Base-by-base conservation (phyloP, 2,329 filamentous ascomycete genomes). In the Talaromyces verruculosus region DNA sequence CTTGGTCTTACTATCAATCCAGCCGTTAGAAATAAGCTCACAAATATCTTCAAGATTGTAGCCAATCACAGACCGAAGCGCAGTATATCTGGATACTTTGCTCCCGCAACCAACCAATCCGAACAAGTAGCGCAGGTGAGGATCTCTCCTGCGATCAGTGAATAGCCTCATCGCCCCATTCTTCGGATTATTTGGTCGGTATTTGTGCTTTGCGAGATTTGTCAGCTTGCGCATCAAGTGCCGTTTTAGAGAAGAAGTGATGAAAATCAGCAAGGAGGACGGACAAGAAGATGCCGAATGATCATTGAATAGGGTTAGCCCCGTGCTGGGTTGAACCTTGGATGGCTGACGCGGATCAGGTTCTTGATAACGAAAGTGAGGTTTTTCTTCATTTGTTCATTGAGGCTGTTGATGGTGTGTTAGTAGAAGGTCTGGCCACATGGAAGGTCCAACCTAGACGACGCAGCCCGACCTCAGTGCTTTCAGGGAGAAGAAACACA, bases 61-160 rank as follows among this genome's bases (percentile, higher is more conserved):
- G 53, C 53, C 53, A 57, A 57, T 57, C 53, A 57, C 53, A 57
- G 19, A 22, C n/a, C 19, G 53, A 37, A 57, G 33, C 53, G 53
- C 53, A 57, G 53, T 57, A 57, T 15, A 17, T 6, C 2, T 19
- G 7, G 28, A 30, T 51, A 25, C 25, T 8, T 5, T 28, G 49
- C 28, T 7, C 25, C 53, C 5, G 6, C 2, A 19, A 8, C 10
- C 33, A 39, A 5, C 53, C 53, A 57, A 57, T 57, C 53, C 39
- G n/a, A 57, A 39, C n/a, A 22, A 8, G 53, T 15, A 57, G 53
- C 53, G 53, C 53, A 15, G 30, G 17, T 39, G 5, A 57, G 25
- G 22, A 53, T 53, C 22, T 53, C 25, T 30, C 3, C 13, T 17
- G 2, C 25, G 25, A 17, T 28, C 13, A 5, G 13, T 53, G 47